These are phyloP conservation scores for Lentinula detonsa DNA, from an alignment of 768 basidiomycete genomes.

Conservation along the genomic window DNA sequence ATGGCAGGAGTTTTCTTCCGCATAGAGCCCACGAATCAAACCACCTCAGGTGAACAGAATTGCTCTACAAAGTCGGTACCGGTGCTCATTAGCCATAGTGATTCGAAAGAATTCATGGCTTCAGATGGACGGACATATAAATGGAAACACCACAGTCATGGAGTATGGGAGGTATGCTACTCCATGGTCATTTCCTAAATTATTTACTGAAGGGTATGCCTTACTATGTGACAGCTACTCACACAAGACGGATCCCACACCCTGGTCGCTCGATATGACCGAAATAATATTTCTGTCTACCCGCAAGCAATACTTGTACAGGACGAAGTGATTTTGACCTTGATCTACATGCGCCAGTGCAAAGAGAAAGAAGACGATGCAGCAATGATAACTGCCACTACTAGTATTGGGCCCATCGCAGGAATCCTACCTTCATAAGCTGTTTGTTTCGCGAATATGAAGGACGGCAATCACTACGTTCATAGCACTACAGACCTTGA, in stretches of 20 bases:
- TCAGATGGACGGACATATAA: background rate
- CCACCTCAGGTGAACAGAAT: background rate
- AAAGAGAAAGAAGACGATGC: background rate
- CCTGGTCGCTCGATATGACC: background rate
- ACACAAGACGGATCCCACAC: background rate
- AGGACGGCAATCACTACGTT: too few relatives aligned
- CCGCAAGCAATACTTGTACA: background rate
- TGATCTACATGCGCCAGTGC: background rate
- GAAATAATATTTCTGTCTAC: background rate
- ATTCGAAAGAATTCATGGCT: background rate
- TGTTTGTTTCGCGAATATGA: too few relatives aligned
- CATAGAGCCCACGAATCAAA: background rate
- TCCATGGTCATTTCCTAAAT: background rate
- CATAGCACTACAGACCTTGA: too few relatives aligned
- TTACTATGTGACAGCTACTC: background rate
- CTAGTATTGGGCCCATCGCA: too few relatives aligned
- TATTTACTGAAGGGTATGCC: too few relatives aligned
- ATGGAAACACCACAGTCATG: background rate
- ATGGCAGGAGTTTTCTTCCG: background rate
- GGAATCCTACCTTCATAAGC: too few relatives aligned
- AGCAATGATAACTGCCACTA: background rate
- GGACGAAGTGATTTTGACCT: background rate
- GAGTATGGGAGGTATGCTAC: background rate
- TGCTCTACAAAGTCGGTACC: background rate
- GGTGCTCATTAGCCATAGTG: background rate